Evolutionary conservation across 1,284 basidiomycete species (phyloP).

Genomic region (Hemileia vastatrix): DNA sequence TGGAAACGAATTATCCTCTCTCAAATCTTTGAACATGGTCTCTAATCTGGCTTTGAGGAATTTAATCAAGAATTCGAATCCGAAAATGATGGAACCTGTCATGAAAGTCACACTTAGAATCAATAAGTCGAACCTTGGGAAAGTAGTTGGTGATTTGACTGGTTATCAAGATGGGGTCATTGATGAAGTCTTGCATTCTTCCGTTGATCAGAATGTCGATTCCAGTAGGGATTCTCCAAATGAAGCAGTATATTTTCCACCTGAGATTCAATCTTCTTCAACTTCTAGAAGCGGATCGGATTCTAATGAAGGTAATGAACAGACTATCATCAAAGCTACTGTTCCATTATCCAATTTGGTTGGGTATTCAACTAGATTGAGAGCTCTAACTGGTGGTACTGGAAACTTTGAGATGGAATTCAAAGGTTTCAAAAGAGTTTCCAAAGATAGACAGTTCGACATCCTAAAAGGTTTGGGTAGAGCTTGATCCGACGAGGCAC

Average conservation of each 20-base stretch:
- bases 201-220: too few species aligned
- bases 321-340: too few species aligned
- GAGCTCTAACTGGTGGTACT: constrained; percentile 70
- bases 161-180: constrained; percentile 36
- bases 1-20: too few species aligned
- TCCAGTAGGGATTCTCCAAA: neutral
- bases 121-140: constrained; percentile 31
- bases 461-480: too few species aligned
- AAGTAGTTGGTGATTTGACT: constrained; percentile 37
- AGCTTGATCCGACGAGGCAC: too few species aligned
- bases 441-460: too few species aligned
- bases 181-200: constrained; percentile 30
- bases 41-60: constrained; percentile 30
- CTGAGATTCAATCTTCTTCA: neutral
- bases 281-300: too few species aligned
- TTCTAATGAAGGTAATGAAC: too few species aligned
- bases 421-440: constrained; percentile 69
- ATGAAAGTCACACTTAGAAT: constrained; percentile 35
- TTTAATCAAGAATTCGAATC: constrained; percentile 24
- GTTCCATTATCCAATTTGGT: constrained; percentile 70
- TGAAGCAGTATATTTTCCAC: neutral
- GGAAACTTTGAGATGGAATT: constrained; percentile 67
- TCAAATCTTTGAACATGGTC: constrained; percentile 31
- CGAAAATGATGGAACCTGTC: constrained; percentile 40
- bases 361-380: constrained; percentile 64